A percentile compares a stretch with the other conserved stretches of the same genome.
phyloP scores from a whole-genome alignment of 208 protist genomes.

The Tritrichomonas musculus region DNA sequence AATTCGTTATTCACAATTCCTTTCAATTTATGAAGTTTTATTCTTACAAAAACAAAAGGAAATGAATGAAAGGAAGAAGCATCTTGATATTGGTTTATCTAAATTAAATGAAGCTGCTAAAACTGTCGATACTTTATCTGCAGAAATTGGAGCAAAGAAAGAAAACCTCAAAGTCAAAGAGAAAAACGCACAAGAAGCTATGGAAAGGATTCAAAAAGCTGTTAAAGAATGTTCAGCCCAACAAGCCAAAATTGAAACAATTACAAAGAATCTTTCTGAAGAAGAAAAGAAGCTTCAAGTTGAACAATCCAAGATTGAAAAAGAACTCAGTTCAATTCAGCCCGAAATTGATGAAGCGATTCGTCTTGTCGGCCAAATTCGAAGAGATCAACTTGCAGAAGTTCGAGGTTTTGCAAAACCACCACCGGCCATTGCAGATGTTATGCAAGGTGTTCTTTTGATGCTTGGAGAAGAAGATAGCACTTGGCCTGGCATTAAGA shows the following conservation, averaged over 20 bases:
- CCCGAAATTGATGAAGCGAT: slow-evolving; percentile 81
- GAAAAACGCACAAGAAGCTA: slow-evolving; percentile 77
- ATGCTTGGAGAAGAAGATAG: slow-evolving; percentile 75
- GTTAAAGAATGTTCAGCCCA: slow-evolving; percentile 81
- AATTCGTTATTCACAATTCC: slow-evolving; percentile 71
- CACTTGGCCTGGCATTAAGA: slow-evolving; percentile 82
- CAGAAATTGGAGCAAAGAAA: slow-evolving; percentile 32
- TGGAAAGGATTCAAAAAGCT: slow-evolving; percentile 81
- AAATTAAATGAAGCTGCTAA: slow-evolving; percentile 84
- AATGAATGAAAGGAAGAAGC: slow-evolving; percentile 61
- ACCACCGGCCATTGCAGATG: slow-evolving; percentile 78
- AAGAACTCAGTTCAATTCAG: slow-evolving; percentile 75
- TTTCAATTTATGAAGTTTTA: slow-evolving; percentile 69
- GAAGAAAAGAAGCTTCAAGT: slow-evolving; percentile 73
- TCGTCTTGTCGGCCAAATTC: slow-evolving; percentile 78
- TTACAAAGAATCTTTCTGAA: slow-evolving; percentile 72
- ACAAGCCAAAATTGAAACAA: slow-evolving; percentile 77
- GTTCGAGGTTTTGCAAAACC: slow-evolving; percentile 85
- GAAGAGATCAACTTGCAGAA: slow-evolving; percentile 78
- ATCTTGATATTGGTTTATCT: slow-evolving; percentile 72
- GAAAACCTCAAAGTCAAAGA: slow-evolving; percentile 74
- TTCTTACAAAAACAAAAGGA: slow-evolving; percentile 68
- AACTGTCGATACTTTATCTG: slow-evolving; percentile 49
- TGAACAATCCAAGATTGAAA: slow-evolving; percentile 76
- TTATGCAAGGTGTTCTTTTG: slow-evolving; percentile 83